Conservation (phyloP, 148 eudicot species). For the Camellia sinensis region DNA sequence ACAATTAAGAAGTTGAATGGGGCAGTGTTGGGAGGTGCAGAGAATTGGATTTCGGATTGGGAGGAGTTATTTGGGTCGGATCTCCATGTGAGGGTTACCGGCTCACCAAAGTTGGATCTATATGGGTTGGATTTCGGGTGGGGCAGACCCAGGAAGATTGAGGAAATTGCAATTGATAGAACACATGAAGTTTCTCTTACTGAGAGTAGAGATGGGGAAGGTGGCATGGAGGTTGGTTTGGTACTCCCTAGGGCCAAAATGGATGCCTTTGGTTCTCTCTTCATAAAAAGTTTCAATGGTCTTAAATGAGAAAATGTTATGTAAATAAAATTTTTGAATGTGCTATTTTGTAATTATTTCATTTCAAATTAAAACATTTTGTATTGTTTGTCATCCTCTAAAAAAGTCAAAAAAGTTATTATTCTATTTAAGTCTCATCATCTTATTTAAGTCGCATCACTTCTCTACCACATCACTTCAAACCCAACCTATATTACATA, state of each 20-base stretch:
- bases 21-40: conserved; percentile 32
- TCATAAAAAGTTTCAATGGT: conserved; percentile 3
- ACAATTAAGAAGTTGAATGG: conserved; percentile 28
- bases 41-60: conserved; percentile 41
- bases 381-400: no score
- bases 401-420: no score
- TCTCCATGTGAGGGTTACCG: conserved; percentile 38
- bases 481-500: no score
- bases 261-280: conserved; percentile 25
- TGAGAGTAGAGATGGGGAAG: conserved; percentile 35
- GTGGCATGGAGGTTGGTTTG: conserved; percentile 57
- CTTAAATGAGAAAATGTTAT: background rate
- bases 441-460: no score
- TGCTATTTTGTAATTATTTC: no score
- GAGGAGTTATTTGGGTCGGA: conserved; percentile 26
- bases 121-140: conserved; percentile 59
- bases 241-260: conserved; percentile 29
- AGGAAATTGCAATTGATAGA: conserved; percentile 38
- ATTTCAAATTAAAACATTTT: no score
- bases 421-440: no score
- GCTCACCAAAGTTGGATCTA: conserved; percentile 52
- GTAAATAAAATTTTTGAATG: no score
- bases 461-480: no score
- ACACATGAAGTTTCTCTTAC: conserved; percentile 37
- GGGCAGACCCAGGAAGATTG: conserved; percentile 46